Conservation (phyloP, 148 eudicot genomes). For the Nyssa sinensis region DNA sequence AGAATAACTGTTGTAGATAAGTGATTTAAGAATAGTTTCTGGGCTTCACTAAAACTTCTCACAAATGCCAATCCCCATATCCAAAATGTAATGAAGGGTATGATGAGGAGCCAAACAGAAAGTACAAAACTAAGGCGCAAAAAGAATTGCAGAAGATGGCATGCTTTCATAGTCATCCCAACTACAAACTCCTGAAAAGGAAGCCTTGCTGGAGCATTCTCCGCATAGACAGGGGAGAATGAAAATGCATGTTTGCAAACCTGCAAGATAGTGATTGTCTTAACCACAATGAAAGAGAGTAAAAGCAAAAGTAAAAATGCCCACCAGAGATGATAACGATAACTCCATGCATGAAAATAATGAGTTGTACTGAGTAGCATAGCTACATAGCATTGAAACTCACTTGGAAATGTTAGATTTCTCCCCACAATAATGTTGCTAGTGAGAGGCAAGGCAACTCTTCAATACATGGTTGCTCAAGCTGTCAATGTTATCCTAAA, state of each 20-base stretch:
- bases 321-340: neutral
- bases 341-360: neutral
- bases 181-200: slow-evolving; percentile 83
- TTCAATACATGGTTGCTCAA: too few species aligned
- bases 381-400: neutral
- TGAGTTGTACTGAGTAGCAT: neutral
- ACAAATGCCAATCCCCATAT: slow-evolving; percentile 93
- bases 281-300: neutral
- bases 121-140: slow-evolving; percentile 89
- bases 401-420: too few species aligned
- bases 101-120: slow-evolving; percentile 92
- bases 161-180: slow-evolving; percentile 84
- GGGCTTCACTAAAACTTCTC: slow-evolving; percentile 81
- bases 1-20: slow-evolving; percentile 69
- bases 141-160: slow-evolving; percentile 87
- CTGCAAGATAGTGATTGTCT: slow-evolving; percentile 32
- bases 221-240: slow-evolving; percentile 94
- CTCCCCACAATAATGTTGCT: too few species aligned
- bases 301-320: neutral
- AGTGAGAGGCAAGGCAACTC: too few species aligned
- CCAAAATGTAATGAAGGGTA: slow-evolving; percentile 97
- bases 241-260: slow-evolving; percentile 98
- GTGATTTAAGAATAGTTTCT: slow-evolving; percentile 77
- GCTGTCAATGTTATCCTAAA: too few species aligned
- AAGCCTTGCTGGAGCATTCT: slow-evolving; percentile 87